Evolutionary conservation across 179 eudicot species (phyloP).

Genomic region (Heliamphora pulchella): DNA sequence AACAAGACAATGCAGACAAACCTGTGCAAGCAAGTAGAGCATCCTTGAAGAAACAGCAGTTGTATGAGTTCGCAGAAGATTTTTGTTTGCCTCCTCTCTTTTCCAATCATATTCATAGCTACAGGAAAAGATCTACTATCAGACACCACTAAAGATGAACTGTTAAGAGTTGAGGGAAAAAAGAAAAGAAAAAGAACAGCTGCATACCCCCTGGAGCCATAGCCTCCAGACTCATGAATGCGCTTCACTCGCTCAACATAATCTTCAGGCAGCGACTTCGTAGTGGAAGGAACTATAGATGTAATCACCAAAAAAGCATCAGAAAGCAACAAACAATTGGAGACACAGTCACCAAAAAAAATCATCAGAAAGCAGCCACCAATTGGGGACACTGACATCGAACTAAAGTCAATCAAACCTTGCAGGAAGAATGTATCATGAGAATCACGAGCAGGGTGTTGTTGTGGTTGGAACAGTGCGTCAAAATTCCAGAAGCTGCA

Average conservation of each 20-base stretch:
- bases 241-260: slow-evolving; percentile 79
- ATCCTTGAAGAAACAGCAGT: slow-evolving; percentile 96
- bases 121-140: not conserved
- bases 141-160: not conserved
- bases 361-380: not conserved
- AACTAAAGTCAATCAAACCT: slow-evolving; percentile 40
- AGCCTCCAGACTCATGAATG: slow-evolving; percentile 85
- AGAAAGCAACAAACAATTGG: not conserved
- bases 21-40: slow-evolving; percentile 83
- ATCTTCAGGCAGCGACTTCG: slow-evolving; percentile 74
- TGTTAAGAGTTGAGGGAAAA: not conserved
- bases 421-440: slow-evolving; percentile 89
- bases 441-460: slow-evolving; percentile 99
- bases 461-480: slow-evolving; percentile 95
- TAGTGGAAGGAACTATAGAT: slow-evolving; percentile 63
- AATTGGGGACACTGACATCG: not conserved
- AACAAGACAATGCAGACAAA: slow-evolving; percentile 9
- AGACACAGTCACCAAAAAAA: not conserved
- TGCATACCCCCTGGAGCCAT: slow-evolving; percentile 88
- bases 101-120: slow-evolving; percentile 97
- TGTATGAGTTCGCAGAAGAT: slow-evolving; percentile 87
- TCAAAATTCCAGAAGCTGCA: slow-evolving; percentile 96
- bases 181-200: not conserved
- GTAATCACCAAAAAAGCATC: slow-evolving; percentile 16
- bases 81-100: slow-evolving; percentile 83